Evolutionary conservation across 1,139 yeast genomes (phyloP).

Genomic region (Yamadazyma atlantica): DNA sequence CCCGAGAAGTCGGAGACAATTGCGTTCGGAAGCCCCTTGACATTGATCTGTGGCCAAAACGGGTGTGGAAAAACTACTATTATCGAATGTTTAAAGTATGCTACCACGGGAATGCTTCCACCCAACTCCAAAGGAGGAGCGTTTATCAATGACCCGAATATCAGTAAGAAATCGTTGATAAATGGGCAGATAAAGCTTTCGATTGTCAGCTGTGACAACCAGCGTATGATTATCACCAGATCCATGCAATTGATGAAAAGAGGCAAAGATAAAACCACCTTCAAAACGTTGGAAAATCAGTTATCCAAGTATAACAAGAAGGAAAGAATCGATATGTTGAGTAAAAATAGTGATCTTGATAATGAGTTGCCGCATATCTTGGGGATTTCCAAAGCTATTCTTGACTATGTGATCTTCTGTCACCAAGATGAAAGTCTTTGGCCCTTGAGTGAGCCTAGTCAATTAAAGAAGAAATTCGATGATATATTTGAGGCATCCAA

Average conservation of each 20-base stretch:
- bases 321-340: constrained; percentile 71
- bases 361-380: constrained; percentile 74
- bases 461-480: constrained; percentile 87
- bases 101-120: constrained; percentile 94
- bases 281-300: constrained; percentile 91
- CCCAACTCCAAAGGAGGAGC: constrained; percentile 98
- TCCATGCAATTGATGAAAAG: constrained; percentile 74
- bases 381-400: constrained; percentile 84
- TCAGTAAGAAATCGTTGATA: constrained; percentile 73
- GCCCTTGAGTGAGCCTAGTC: constrained; percentile 94
- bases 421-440: constrained; percentile 97
- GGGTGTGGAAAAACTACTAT: constrained; percentile 99
- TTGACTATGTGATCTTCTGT: constrained; percentile 93
- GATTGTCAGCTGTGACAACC: constrained; percentile 70
- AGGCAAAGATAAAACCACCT: constrained; percentile 50
- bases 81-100: constrained; percentile 89
- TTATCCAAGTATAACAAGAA: constrained; percentile 65
- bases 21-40: constrained; percentile 86
- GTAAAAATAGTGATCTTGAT: constrained; percentile 85
- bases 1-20: constrained; percentile 81
- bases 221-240: constrained; percentile 82
- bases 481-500: constrained; percentile 95
- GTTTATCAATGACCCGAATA: constrained; percentile 89
- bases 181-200: constrained; percentile 90
- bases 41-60: constrained; percentile 92